These are phyloP conservation scores for Botrytis byssoidea DNA, from an alignment of 2,329 filamentous ascomycete species.

Conservation along the genomic window DNA sequence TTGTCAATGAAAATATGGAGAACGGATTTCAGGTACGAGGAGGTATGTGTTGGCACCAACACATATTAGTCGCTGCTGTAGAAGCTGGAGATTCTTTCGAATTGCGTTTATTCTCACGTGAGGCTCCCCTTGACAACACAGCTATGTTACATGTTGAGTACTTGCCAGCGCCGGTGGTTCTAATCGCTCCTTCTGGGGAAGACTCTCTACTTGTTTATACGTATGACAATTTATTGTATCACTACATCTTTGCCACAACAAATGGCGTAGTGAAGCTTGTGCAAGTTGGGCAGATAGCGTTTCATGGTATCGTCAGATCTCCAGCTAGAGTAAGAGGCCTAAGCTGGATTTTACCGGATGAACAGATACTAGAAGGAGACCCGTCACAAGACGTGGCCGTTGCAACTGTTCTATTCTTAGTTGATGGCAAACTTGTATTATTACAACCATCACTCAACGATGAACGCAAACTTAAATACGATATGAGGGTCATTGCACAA, in stretches of 20 bases:
- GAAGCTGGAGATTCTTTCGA: constrained; percentile 80
- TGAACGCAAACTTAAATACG: constrained; percentile 86
- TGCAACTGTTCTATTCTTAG: constrained; percentile 91
- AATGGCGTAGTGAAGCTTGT: constrained; percentile 72
- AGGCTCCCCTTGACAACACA: constrained; percentile 71
- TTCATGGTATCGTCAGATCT: constrained; percentile 92
- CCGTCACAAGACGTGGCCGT: constrained; percentile 93
- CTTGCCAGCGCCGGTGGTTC: constrained; percentile 81
- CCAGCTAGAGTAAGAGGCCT: constrained; percentile 88
- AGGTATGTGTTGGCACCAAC: constrained; percentile 98
- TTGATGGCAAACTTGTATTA: constrained; percentile 93
- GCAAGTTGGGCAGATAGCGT: constrained; percentile 96
- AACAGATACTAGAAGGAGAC: constrained; percentile 84
- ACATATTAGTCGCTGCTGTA: constrained; percentile 90
- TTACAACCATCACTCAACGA: constrained; percentile 83
- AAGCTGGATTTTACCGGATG: constrained; percentile 93
- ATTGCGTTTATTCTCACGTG: constrained; percentile 88
- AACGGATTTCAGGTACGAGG: constrained; percentile 90
- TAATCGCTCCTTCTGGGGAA: constrained; percentile 84
- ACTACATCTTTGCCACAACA: constrained; percentile 81
- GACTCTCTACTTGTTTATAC: constrained; percentile 97
- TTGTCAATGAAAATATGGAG: constrained; percentile 75
- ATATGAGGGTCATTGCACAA: constrained; percentile 95
- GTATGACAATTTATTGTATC: constrained; percentile 91
- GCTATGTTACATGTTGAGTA: constrained; percentile 74